A percentile compares a stretch with the other conserved stretches of the same genome.
Evolutionary conservation across 2,329 filamentous ascomycete genomes (phyloP).

Genomic region (Neofusicoccum cordaticola): DNA sequence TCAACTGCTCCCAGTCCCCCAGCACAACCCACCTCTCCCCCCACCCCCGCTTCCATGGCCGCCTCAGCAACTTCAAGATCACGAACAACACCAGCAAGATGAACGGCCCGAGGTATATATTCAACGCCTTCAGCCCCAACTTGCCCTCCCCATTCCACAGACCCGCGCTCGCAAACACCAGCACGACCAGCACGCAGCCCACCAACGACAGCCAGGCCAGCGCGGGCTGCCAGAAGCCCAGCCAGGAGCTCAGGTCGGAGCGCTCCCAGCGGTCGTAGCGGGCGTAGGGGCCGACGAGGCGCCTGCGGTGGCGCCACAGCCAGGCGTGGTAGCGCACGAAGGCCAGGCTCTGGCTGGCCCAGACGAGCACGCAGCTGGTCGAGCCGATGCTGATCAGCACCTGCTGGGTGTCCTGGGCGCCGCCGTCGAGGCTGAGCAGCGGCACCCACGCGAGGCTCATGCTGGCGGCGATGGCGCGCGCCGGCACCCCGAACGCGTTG

Average conservation of each 20-base stretch:
- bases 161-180: not conserved
- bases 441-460: conserved; percentile 4
- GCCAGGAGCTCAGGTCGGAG: not conserved
- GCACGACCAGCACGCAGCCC: conserved; percentile 16
- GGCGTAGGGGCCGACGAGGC: not conserved
- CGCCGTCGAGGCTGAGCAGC: not conserved
- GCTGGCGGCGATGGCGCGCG: not conserved
- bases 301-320: not conserved
- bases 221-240: not conserved
- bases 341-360: conserved; percentile 2
- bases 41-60: not conserved
- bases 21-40: not conserved
- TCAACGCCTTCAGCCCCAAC: not conserved
- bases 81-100: not conserved
- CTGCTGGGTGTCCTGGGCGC: not conserved
- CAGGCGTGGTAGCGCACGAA: not conserved
- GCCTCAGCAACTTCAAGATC: not conserved
- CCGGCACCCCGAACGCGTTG: not conserved
- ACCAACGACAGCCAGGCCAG: conserved; percentile 18
- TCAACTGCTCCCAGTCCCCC: conserved; percentile 25
- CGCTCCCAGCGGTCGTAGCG: not conserved
- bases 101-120: not conserved
- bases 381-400: conserved; percentile 4
- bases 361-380: conserved; percentile 6
- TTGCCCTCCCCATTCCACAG: not conserved